A percentile compares a stretch with the other conserved stretches of the same genome.
phyloP scores from a whole-genome alignment of 768 basidiomycete genomes.

The Boletus pseudopeckii region DNA sequence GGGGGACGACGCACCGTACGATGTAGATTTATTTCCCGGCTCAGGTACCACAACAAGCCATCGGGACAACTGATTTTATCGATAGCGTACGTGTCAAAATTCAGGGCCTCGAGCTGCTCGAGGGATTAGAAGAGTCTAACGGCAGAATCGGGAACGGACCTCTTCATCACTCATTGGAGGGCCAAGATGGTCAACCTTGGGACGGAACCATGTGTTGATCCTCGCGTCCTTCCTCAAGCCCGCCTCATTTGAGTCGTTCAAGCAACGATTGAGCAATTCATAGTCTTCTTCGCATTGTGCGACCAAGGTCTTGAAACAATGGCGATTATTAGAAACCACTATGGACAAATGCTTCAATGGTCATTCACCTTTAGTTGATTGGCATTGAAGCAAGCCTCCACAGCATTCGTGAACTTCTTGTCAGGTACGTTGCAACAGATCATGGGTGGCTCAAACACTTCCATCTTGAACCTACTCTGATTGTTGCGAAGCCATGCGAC shows the following conservation, averaged over 20 bases:
- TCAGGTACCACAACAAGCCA: conserved; percentile 71
- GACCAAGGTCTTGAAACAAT: conserved; percentile 66
- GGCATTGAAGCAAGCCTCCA: conserved; percentile 67
- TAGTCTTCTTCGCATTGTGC: conserved; percentile 83
- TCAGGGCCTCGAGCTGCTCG: conserved; percentile 51
- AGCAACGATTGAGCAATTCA: conserved; percentile 57
- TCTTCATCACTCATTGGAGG: conserved; percentile 62
- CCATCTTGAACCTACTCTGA: conserved; percentile 63
- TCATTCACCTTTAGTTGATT: conserved; percentile 60
- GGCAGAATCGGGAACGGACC: conserved; percentile 36
- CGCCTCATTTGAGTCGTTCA: conserved; percentile 60
- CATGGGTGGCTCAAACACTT: conserved; percentile 83
- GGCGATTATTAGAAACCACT: neutral
- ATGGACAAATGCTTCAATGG: neutral
- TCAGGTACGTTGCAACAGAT: conserved; percentile 71
- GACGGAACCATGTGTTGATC: conserved; percentile 68
- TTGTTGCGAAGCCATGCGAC: conserved; percentile 74
- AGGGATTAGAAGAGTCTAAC: neutral
- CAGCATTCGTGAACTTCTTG: conserved; percentile 54
- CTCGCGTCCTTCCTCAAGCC: conserved; percentile 47
- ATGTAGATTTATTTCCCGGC: conserved; percentile 61
- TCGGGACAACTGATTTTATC: conserved; percentile 77
- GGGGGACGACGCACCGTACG: conserved; percentile 55
- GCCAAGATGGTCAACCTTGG: conserved; percentile 34
- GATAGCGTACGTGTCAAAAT: conserved; percentile 82